Evolutionary conservation across 768 basidiomycete species (phyloP), one percentile per base, ranked within the genome.

Genomic region (Leccinum pellstonianum): DNA sequence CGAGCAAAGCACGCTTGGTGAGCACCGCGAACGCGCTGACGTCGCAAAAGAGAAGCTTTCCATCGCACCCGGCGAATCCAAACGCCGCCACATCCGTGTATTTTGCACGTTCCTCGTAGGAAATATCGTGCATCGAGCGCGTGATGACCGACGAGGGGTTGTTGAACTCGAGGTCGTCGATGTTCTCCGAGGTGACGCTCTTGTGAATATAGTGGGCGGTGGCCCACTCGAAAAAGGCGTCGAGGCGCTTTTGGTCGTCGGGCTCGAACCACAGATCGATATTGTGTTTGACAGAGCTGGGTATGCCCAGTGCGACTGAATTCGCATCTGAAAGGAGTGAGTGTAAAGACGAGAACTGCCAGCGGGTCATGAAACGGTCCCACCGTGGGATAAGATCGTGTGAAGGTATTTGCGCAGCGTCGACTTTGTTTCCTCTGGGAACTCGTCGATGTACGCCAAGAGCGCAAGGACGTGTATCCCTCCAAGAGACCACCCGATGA

Each of bases 401-500:
- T 69, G 67, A 1, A 68, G 65, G 53, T 68, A 64, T 23, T 56
- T 67, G 14, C 14, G 46, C 11, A 68, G 56, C 27, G 54, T 62
- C 7, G 41, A 54, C 14, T 47, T 58, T 1, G 55, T 58, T 3
- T 58, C 62, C 4, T 56, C 52, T 6, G 58, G 33, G 6, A 62
- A 14, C 19, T 57, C 54, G 29, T 69, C 65, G 15, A 60, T 48
- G 21, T 64, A 69, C 5, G 62, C 64, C 57, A 68, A 51, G 33
- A 50, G 2, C 8, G 68, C 50, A 3, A 51, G 23, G 2, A 11
- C 52, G 29, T 68, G 65, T 23, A 67, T 48, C 23, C 60, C 50
- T 12, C 23, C 67, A 3, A 68, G 58, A 7, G 67, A 69, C 67
- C 67, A 68, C 5, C 64, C 67, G 2, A 68, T 61, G 25, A 68